phyloP scores from a whole-genome alignment of 305 asterid species.

The Euphrasia arctica region DNA sequence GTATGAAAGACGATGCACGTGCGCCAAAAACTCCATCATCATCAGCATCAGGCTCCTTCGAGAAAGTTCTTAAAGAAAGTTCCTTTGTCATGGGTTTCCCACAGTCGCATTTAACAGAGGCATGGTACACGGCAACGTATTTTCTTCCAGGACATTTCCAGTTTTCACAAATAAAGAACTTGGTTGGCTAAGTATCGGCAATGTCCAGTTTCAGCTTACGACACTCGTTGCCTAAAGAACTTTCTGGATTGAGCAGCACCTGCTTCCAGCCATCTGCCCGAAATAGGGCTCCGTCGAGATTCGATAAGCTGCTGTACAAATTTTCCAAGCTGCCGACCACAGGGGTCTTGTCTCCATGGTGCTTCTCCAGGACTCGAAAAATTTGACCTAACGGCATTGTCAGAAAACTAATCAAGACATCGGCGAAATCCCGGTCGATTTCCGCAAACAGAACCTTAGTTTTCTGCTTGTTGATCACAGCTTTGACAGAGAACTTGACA shows the following conservation, averaged over 20 bases:
- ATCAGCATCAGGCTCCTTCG: background rate
- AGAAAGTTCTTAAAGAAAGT: background rate
- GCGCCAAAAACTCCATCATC: background rate
- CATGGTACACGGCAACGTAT: slow-evolving; percentile 9
- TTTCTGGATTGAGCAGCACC: slow-evolving; percentile 19
- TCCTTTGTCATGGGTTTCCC: background rate
- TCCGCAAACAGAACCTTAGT: background rate
- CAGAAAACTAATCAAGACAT: slow-evolving; percentile 25
- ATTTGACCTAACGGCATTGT: slow-evolving; percentile 32
- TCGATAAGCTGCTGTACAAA: slow-evolving; percentile 9
- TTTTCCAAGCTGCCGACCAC: slow-evolving; percentile 30
- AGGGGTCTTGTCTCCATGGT: slow-evolving; percentile 21
- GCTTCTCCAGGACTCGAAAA: slow-evolving; percentile 15
- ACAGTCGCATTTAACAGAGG: background rate
- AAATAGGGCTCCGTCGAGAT: background rate
- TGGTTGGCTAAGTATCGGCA: slow-evolving; percentile 13
- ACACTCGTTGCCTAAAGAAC: background rate
- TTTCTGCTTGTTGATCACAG: background rate
- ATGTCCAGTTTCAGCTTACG: slow-evolving; percentile 21
- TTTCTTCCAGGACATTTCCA: background rate
- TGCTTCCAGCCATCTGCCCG: slow-evolving; percentile 10
- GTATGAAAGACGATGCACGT: background rate
- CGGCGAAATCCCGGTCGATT: slow-evolving; percentile 7
- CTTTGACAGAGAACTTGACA: background rate
- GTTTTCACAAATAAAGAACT: slow-evolving; percentile 17